Evolutionary conservation across 2,329 filamentous ascomycete genomes (phyloP).

Genomic region (Whalleya microplaca): DNA sequence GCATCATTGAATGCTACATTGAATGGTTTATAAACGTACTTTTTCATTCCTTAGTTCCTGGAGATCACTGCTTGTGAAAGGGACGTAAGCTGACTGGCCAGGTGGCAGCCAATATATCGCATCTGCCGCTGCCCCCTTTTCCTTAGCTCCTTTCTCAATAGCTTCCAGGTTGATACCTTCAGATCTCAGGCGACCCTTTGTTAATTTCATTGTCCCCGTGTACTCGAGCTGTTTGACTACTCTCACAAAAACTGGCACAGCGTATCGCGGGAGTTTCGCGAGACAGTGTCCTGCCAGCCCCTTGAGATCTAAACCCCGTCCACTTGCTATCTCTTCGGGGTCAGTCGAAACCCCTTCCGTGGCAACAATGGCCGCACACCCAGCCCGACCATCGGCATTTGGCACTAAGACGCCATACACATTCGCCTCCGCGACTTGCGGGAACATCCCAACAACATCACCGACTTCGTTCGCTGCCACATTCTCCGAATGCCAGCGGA

Average conservation of each 20-base stretch:
- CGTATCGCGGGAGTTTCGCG: slow-evolving; percentile 46
- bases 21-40: slow-evolving; percentile 21
- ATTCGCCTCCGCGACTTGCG: slow-evolving; percentile 46
- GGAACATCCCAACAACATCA: slow-evolving; percentile 44
- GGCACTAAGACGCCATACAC: slow-evolving; percentile 49
- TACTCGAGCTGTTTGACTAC: slow-evolving; percentile 45
- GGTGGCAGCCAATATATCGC: slow-evolving; percentile 46
- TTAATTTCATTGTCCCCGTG: slow-evolving; percentile 49
- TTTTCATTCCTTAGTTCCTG: slow-evolving; percentile 34
- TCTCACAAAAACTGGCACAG: slow-evolving; percentile 48
- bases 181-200: slow-evolving; percentile 45
- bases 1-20: not conserved
- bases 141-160: slow-evolving; percentile 37
- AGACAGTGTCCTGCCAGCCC: slow-evolving; percentile 43
- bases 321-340: slow-evolving; percentile 31
- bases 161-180: slow-evolving; percentile 47
- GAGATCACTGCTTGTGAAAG: slow-evolving; percentile 43
- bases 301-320: slow-evolving; percentile 34
- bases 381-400: slow-evolving; percentile 48
- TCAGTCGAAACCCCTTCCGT: slow-evolving; percentile 32
- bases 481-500: slow-evolving; percentile 63
- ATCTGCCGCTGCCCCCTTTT: slow-evolving; percentile 35
- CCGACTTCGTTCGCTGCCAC: slow-evolving; percentile 50
- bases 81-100: slow-evolving; percentile 37
- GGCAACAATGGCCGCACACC: slow-evolving; percentile 46